Base-by-base conservation (phyloP, 1,284 basidiomycete genomes). In the Cutaneotrichosporon sp. region DNA sequence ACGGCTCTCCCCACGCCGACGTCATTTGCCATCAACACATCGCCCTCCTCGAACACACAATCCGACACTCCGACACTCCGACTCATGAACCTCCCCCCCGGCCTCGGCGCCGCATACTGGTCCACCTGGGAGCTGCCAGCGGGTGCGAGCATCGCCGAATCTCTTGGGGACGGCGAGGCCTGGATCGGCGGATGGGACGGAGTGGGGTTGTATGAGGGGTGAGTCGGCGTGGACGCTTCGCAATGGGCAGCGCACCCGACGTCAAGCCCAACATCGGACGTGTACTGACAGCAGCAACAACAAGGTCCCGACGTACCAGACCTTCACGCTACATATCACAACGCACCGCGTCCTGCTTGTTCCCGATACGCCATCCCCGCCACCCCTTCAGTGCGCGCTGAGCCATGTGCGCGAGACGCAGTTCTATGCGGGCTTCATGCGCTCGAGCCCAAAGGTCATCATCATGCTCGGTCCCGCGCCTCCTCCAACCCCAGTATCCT, bases 151-250 rank as follows among this genome's bases (percentile, higher is more conserved):
- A 72, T 73, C 11, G 52, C 63, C 4, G 71, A 70, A 50, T 67
- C 65, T 26, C 69, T 77, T 0, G 69, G 90, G 70, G 83, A 86
- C 8, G 90, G 92, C 63, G 93, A 97, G 79, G 86, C 86, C 50
- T 82, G 90, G 55, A 81, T 90, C 4, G 83, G 86, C 4, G 86
- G 84, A 42, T 91, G 92, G 76, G 89, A 91, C 53, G 82, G 82
- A 52, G 88, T 96, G 5, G 93, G 93, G 1, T 87, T 97, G 64
- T 97, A 97, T 74, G 89, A 93, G 72, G 91, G 90, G 92, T 94
- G 77, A 72, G 88, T 81, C 49, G 18, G 21, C 34, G 34, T 8
- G 8, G 5, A 36, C 7, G 34, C 5, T 5, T 36, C 34, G 34
- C 2, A 36, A 26, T 26, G 26, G 26, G 26, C 26, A 26, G 26